phyloP scores from a whole-genome alignment of 1,284 basidiomycete genomes.

The Uromyces viciae-fabae region DNA sequence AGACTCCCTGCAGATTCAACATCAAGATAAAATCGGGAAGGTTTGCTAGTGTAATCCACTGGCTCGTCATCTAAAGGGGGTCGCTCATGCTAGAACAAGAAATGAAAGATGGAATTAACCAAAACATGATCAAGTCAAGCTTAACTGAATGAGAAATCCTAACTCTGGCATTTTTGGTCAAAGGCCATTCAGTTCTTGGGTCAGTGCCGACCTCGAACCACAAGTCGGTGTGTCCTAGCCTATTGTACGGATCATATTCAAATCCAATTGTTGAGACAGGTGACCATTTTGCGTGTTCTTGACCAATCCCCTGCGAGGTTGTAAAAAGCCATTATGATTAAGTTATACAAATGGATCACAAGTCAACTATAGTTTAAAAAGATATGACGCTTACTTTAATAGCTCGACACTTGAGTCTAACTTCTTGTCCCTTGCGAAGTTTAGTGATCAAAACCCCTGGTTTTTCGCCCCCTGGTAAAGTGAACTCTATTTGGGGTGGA shows the following conservation, averaged over 20 bases:
- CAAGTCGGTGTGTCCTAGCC: constrained; percentile 87
- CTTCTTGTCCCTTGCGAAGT: constrained; percentile 87
- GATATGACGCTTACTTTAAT: constrained; percentile 68
- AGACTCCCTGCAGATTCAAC: constrained; percentile 87
- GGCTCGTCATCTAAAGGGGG: constrained; percentile 70
- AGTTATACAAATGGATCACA: background rate
- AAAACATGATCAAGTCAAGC: background rate
- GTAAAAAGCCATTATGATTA: background rate
- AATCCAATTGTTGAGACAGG: constrained; percentile 91
- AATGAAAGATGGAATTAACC: background rate
- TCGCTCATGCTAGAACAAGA: constrained; percentile 63
- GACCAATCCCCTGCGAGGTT: constrained; percentile 74
- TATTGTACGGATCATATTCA: constrained; percentile 98
- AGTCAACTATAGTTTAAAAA: constrained; percentile 18
- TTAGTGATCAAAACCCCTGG: constrained; percentile 74
- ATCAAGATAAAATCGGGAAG: constrained; percentile 82
- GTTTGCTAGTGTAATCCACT: constrained; percentile 82
- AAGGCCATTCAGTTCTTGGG: constrained; percentile 68
- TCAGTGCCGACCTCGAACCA: constrained; percentile 75
- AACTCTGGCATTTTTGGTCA: constrained; percentile 66
- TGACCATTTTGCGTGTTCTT: constrained; percentile 99
- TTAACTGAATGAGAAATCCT: background rate
- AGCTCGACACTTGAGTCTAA: constrained; percentile 80
- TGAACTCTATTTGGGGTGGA: constrained; percentile 55
- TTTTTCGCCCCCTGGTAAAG: constrained; percentile 36